Base-by-base conservation (phyloP, 176 grass and related monocot species). In the Carex kokanica region DNA sequence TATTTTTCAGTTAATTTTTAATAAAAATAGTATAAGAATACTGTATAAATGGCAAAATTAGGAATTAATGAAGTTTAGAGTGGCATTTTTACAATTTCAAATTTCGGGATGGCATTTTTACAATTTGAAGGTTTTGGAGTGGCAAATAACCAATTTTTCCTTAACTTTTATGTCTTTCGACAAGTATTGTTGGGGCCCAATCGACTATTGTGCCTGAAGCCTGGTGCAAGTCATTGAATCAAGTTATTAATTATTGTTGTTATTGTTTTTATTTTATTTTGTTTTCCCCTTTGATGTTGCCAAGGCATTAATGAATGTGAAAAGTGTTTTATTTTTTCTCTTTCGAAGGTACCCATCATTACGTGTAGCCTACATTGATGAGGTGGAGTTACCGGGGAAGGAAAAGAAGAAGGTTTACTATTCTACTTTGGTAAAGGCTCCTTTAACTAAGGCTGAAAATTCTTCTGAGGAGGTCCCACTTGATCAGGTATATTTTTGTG, bases 351-450 rank as follows among this genome's bases (percentile, higher is more conserved):
- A 94, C 80, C 89, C 95, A 87, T 93, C 92, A 89, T 90, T 98
- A 23, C 95, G 95, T 80, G 95, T 98, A 32, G 95, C 95, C 43
- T 98, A 94, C 83, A 94, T 93, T 82, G 92, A 98, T 90, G 73
- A 91, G 87, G 88, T 97, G 27, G 94, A 97, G 63, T 90, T 78
- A 60, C 88, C 73, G 55, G 86, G 84, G 11, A 97, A 93, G 83
- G 88, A 92, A 89, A 94, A 91, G 78, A 90, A 94, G 86, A 86
- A 91, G 83, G 90, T 85, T 83, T 97, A 94, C 71, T 97, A 92
- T 89, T 94, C 94, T 83, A 88, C 90, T 86, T 89, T 97, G 85
- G 94, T 91, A 60, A 97, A 97, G 85, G 92, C 91, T 90, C 80
- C 94, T 78, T 66, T 92, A 65, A 83, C 86, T 78, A 98, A 94